These are phyloP conservation scores for Pythium folliculosum DNA, from an alignment of 352 stramenopile species.

Conservation along the genomic window DNA sequence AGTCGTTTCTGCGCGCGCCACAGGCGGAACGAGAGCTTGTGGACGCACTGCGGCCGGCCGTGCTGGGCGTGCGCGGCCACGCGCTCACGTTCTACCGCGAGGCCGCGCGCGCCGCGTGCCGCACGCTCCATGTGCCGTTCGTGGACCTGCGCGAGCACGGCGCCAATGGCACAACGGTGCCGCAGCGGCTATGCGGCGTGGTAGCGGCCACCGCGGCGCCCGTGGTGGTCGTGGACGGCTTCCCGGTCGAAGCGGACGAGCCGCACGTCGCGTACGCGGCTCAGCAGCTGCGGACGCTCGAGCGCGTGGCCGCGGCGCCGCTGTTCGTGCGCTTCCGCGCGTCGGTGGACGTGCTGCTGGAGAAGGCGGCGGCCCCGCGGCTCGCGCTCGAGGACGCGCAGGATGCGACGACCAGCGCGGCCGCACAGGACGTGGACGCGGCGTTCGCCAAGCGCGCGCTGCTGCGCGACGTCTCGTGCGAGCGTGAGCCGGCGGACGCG, in stretches of 20 bases:
- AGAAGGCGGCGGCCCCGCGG: constrained; percentile 37
- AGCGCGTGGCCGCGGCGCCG: constrained; percentile 31
- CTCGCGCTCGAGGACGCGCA: constrained; percentile 45
- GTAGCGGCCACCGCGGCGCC: constrained; percentile 28
- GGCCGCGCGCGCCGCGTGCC: constrained; percentile 28
- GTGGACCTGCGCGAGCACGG: constrained; percentile 24
- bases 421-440: constrained; percentile 30
- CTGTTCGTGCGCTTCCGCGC: constrained; percentile 42
- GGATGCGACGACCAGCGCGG: constrained; percentile 37
- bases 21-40: constrained; percentile 17
- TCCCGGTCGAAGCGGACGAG: constrained; percentile 27
- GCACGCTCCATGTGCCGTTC: constrained; percentile 30
- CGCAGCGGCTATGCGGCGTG: constrained; percentile 27
- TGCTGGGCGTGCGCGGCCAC: constrained; percentile 44
- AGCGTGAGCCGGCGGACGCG: constrained; percentile 41
- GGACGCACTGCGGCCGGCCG: constrained; percentile 25
- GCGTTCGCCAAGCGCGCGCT: constrained; percentile 25
- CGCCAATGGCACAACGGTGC: too few species aligned
- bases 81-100: constrained; percentile 51
- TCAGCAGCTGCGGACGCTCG: constrained; percentile 50
- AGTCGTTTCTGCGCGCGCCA: constrained; percentile 24
- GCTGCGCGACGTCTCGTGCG: constrained; percentile 45
- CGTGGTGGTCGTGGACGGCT: constrained; percentile 46
- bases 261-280: constrained; percentile 37
- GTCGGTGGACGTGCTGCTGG: constrained; percentile 46